phyloP scores from a whole-genome alignment of 2,329 filamentous ascomycete genomes.

The Cladophialophora yegresii region DNA sequence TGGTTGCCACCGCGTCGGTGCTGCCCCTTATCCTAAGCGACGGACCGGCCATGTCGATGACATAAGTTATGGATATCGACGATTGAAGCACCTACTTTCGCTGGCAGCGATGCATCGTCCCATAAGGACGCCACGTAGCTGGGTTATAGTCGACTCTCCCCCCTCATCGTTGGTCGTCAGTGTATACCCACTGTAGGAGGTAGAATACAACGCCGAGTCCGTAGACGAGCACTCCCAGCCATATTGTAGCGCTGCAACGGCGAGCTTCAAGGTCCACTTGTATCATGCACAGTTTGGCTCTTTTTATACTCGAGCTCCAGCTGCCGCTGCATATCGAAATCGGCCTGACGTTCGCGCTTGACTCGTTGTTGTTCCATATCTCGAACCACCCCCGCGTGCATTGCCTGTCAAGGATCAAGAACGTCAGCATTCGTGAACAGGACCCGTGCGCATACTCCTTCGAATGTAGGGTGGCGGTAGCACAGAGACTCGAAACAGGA shows the following conservation, averaged over 20 bases:
- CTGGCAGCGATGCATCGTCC: no score
- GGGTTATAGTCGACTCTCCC: not conserved
- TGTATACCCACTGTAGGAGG: not conserved
- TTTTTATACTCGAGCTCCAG: constrained; percentile 90
- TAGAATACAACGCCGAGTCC: not conserved
- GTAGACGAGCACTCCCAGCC: not conserved
- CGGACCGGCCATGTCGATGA: not conserved
- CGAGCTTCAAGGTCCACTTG: constrained; percentile 24
- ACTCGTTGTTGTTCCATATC: constrained; percentile 92
- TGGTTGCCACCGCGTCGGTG: not conserved
- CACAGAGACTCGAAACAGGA: not conserved
- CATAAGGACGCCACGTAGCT: not conserved
- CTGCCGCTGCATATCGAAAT: constrained; percentile 87
- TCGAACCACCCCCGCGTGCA: constrained; percentile 91
- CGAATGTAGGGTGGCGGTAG: not conserved
- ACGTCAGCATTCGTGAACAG: not conserved
- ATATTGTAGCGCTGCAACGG: not conserved
- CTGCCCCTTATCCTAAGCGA: not conserved
- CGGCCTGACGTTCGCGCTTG: constrained; percentile 85
- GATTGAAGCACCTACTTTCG: not conserved
- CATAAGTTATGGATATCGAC: not conserved
- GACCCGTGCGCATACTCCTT: no score
- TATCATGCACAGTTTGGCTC: constrained; percentile 68
- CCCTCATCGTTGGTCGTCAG: not conserved
- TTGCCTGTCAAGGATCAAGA: constrained; percentile 61